Evolutionary conservation across 495 filamentous ascomycete species (phyloP).

Genomic region (Amphirosellinia nigrospora): DNA sequence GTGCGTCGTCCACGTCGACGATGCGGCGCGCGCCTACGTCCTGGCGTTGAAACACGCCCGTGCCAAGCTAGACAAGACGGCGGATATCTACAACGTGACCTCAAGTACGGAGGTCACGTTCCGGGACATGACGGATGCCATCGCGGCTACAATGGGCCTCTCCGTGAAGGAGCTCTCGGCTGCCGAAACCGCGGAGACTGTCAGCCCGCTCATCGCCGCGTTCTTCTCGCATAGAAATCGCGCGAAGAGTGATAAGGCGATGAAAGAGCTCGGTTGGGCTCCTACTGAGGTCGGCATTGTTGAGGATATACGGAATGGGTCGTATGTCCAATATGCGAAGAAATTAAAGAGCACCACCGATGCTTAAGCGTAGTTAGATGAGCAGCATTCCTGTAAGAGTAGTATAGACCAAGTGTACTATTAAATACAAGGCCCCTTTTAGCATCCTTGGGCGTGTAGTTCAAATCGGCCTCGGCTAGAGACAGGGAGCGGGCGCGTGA

Average conservation of each 20-base stretch:
- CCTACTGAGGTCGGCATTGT: conserved; percentile 35
- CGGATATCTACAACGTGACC: conserved; percentile 43
- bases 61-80: conserved; percentile 2
- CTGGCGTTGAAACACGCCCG: conserved; percentile 39
- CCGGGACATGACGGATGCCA: conserved; percentile 40
- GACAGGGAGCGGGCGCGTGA: neutral
- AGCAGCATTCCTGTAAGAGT: neutral
- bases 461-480: neutral
- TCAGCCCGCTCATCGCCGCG: conserved; percentile 37
- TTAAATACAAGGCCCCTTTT: neutral
- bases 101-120: conserved; percentile 35
- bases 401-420: neutral
- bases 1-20: conserved; percentile 48
- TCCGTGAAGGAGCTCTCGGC: conserved; percentile 32
- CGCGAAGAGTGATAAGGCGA: conserved; percentile 42
- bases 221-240: conserved; percentile 40
- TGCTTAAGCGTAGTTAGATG: neutral
- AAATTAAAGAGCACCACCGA: neutral
- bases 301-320: conserved; percentile 38
- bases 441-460: neutral
- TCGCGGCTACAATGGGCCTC: conserved; percentile 36
- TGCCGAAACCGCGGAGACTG: conserved; percentile 31
- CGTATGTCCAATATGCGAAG: conserved; percentile 32
- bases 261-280: conserved; percentile 44
- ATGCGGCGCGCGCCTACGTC: conserved; percentile 48